These are phyloP conservation scores for Celoporthe dispersa DNA, from an alignment of 2,329 filamentous ascomycete genomes.

Conservation along the genomic window DNA sequence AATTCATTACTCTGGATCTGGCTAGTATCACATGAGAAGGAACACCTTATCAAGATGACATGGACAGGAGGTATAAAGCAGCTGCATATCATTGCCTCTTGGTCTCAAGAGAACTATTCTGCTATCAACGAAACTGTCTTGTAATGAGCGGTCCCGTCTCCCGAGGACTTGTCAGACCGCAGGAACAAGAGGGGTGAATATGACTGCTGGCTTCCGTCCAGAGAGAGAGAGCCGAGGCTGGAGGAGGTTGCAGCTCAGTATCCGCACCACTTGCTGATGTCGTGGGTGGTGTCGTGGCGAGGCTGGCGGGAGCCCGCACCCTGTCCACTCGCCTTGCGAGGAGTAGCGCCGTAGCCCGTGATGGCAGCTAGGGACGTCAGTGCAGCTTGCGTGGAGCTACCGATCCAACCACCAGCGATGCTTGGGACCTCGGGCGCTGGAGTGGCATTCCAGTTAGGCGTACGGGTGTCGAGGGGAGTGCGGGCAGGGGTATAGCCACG, in stretches of 20 bases:
- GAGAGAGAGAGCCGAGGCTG: too few species aligned
- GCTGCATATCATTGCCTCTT: background rate
- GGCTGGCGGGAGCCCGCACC: background rate
- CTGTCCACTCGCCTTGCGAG: background rate
- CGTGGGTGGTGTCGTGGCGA: too few species aligned
- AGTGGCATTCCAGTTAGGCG: background rate
- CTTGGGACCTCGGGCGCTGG: background rate
- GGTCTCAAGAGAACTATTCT: background rate
- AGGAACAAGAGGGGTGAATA: background rate
- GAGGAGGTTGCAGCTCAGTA: background rate
- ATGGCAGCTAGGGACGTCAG: background rate
- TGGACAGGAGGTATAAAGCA: background rate
- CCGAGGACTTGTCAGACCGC: background rate
- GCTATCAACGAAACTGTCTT: background rate
- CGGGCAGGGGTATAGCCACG: background rate
- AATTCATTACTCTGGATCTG: too few species aligned
- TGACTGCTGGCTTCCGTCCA: background rate
- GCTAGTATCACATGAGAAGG: too few species aligned
- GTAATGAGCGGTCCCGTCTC: background rate
- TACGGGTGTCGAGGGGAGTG: background rate
- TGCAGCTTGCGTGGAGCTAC: background rate
- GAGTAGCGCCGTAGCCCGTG: conserved; percentile 3
- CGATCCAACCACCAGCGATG: background rate
- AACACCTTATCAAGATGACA: background rate
- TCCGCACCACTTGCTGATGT: background rate